A percentile compares a stretch with the other conserved stretches of the same genome.
These are phyloP conservation scores for Exidia glandulosa DNA, from an alignment of 768 basidiomycete genomes.

Conservation along the genomic window DNA sequence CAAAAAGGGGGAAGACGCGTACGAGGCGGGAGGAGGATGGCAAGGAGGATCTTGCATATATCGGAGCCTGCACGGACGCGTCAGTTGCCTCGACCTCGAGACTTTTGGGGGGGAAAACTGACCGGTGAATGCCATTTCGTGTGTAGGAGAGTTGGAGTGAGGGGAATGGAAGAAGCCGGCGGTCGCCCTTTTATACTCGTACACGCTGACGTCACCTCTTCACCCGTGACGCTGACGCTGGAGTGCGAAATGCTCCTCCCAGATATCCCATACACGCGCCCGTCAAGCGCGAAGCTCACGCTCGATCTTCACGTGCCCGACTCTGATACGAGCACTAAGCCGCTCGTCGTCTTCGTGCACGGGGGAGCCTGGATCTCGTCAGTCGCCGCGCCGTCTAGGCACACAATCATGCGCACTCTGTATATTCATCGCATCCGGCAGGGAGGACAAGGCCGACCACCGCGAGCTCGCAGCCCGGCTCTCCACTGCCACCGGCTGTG, in stretches of 20 bases:
- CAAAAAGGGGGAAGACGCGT: constrained; percentile 21
- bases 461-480: constrained; percentile 41
- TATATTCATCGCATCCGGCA: constrained; percentile 19
- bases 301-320: background rate
- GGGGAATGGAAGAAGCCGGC: background rate
- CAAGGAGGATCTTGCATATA: constrained; percentile 14
- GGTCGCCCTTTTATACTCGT: background rate
- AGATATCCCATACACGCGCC: background rate
- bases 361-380: constrained; percentile 80
- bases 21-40: constrained; percentile 67
- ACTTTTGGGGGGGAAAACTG: constrained; percentile 9
- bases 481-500: constrained; percentile 33
- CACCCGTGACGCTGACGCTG: background rate
- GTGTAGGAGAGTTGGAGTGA: constrained; percentile 5
- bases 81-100: background rate
- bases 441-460: constrained; percentile 65
- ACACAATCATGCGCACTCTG: background rate
- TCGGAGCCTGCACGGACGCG: background rate
- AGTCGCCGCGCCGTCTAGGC: constrained; percentile 16
- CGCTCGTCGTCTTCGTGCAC: constrained; percentile 64
- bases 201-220: background rate
- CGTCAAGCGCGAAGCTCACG: background rate
- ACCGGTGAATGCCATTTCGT: constrained; percentile 54
- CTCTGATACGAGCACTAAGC: constrained; percentile 3
- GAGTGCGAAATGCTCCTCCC: background rate